Base-by-base conservation (phyloP, 2,329 filamentous ascomycete species). In the Fusarium stilboides region DNA sequence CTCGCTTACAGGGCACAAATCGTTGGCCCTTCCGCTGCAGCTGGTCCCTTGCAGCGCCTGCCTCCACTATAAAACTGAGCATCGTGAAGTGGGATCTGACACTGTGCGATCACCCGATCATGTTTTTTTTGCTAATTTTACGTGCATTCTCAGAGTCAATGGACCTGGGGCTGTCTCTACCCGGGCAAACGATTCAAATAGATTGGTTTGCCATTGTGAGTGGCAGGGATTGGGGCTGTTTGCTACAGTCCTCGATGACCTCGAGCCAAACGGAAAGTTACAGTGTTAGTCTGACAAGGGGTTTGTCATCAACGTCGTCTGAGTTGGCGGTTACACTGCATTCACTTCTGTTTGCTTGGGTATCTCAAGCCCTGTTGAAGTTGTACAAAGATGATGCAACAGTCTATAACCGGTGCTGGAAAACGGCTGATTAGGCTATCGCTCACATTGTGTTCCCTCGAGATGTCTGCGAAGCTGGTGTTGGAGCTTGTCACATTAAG, bases 1-100 rank as follows among this genome's bases (percentile, higher is more conserved):
- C 46, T 72, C 69, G 69, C 69, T 72, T 70, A 66, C 64, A 70
- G 69, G 66, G 69, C 69, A 65, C 37, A 68, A 68, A 67, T 71
- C 68, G 69, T 72, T 72, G 69, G 69, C 19, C 60, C 49, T 62
- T 26, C 42, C 59, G 57, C 67, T 70, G 69, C 66, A 65, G 51
- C 52, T 45, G 36, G 70, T 65, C 55, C 59, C 67, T 72, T 72
- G 69, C 69, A 72, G 66, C 39, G 63, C 64, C 34, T 55, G 55
- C 69, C 54, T 70, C 62, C 49, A 64, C 57, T 58, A 50, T 45
- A 33, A 40, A 43, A 34, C 36, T 26, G 28, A 46, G 39, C 49
- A 53, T 66, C 31, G 19, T 55, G 31, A 28, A 33, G 19, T 28
- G 19, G 28, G 40, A 55, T 63, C 61, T 61, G 36, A 14, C 62